phyloP scores from a whole-genome alignment of 148 eudicot species.

The Pharnaceum exiguum region DNA sequence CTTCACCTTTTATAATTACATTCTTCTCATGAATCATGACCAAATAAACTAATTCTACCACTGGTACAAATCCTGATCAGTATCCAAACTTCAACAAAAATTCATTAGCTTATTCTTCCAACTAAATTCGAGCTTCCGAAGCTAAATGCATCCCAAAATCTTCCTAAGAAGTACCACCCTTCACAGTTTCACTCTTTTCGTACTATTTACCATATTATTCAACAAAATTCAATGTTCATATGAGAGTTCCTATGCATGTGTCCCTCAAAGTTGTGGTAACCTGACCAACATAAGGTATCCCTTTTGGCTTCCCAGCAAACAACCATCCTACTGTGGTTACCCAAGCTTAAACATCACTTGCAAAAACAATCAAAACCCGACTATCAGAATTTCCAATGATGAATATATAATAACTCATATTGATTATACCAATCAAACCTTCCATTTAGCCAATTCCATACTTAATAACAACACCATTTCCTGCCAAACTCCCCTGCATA shows the following conservation, averaged over 20 bases:
- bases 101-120: not conserved
- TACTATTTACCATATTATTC: constrained; percentile 4
- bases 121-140: no score
- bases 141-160: constrained; percentile 20
- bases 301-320: constrained; percentile 34
- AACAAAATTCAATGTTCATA: constrained; percentile 4
- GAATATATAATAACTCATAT: constrained; percentile 34
- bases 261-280: constrained; percentile 34
- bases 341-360: constrained; percentile 30
- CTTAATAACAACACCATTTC: constrained; percentile 19
- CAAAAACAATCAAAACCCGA: constrained; percentile 13
- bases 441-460: constrained; percentile 25
- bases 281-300: constrained; percentile 38
- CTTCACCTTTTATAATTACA: no score
- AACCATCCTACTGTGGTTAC: constrained; percentile 33
- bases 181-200: not conserved
- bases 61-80: not conserved
- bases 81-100: not conserved
- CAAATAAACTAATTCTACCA: no score
- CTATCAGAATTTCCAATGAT: constrained; percentile 23
- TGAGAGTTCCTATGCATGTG: constrained; percentile 20
- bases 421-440: constrained; percentile 24
- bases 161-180: not conserved
- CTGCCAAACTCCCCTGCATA: constrained; percentile 35
- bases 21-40: no score